Percentiles rank a stretch among this genome's conserved stretches.
Conservation (phyloP, 805 yeast species). For the Candida sphagnicola region DNA sequence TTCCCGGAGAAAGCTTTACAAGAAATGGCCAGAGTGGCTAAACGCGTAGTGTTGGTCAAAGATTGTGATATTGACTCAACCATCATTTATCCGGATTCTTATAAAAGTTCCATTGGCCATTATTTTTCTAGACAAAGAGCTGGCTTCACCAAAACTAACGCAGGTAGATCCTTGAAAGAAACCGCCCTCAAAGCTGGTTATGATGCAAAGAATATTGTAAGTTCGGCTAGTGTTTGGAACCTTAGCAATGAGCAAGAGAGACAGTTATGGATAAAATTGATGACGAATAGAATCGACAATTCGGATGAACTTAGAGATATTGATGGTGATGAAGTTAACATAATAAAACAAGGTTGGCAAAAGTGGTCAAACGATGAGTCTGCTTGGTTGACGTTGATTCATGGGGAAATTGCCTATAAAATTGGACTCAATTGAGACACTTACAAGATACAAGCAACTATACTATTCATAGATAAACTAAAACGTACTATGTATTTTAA, state of each 20-base stretch:
- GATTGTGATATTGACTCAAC: slow-evolving; percentile 24
- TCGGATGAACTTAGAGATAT: slow-evolving; percentile 9
- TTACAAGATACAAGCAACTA: background rate
- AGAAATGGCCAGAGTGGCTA: slow-evolving; percentile 34
- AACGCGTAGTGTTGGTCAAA: slow-evolving; percentile 24
- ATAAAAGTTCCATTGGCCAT: slow-evolving; percentile 8
- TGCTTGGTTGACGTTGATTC: slow-evolving; percentile 11
- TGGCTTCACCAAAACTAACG: slow-evolving; percentile 9
- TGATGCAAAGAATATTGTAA: slow-evolving; percentile 7
- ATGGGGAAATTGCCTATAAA: slow-evolving; percentile 16
- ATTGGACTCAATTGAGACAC: slow-evolving; percentile 4
- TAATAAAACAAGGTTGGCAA: slow-evolving; percentile 9
- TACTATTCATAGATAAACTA: background rate
- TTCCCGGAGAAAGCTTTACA: slow-evolving; percentile 28
- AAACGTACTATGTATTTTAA: no score
- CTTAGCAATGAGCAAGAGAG: slow-evolving; percentile 6
- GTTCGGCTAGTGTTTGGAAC: slow-evolving; percentile 14
- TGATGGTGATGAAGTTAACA: slow-evolving; percentile 7
- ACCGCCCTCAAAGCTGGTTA: slow-evolving; percentile 18
- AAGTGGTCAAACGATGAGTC: slow-evolving; percentile 13
- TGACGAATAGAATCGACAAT: slow-evolving; percentile 9
- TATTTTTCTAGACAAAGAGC: slow-evolving; percentile 9
- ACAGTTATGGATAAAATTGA: slow-evolving; percentile 8
- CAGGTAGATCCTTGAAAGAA: slow-evolving; percentile 15
- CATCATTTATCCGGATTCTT: slow-evolving; percentile 16